Evolutionary conservation across 345 rosid species (phyloP).

Genomic region (Lumnitzera racemosa): DNA sequence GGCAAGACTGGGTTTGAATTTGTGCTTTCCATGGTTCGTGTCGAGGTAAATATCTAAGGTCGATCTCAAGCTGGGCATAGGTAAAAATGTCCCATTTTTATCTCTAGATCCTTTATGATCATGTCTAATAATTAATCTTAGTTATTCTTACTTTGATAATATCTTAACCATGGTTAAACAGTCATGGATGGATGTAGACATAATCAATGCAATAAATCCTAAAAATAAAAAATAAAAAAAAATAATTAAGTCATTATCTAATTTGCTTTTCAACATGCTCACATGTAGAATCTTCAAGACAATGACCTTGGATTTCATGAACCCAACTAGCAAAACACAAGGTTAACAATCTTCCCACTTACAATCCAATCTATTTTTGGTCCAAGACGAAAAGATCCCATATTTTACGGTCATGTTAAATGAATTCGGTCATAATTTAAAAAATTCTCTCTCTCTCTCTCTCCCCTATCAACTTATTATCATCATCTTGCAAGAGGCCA

Average conservation of each 20-base stretch:
- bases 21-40: too few species aligned
- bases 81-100: too few species aligned
- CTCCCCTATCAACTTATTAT: slow-evolving; percentile 15
- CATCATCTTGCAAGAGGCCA: slow-evolving; percentile 25
- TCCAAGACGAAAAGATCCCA: too few species aligned
- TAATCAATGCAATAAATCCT: not conserved
- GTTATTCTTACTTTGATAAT: too few species aligned
- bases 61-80: too few species aligned
- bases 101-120: too few species aligned
- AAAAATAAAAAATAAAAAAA: not conserved
- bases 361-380: not conserved
- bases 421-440: slow-evolving; percentile 21
- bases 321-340: slow-evolving; percentile 17
- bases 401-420: slow-evolving; percentile 29
- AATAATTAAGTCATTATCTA: not conserved
- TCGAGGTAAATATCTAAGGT: too few species aligned
- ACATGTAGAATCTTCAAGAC: slow-evolving; percentile 60
- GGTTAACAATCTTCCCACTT: slow-evolving; percentile 1
- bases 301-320: slow-evolving; percentile 33
- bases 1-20: too few species aligned
- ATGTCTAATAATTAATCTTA: too few species aligned
- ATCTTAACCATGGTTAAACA: too few species aligned
- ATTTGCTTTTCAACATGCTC: slow-evolving; percentile 30
- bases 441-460: slow-evolving; percentile 9
- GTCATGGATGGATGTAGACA: too few species aligned